Evolutionary conservation across 257 asterid species (phyloP), one percentile per base, ranked within the genome.

Genomic region (Echium plantagineum): DNA sequence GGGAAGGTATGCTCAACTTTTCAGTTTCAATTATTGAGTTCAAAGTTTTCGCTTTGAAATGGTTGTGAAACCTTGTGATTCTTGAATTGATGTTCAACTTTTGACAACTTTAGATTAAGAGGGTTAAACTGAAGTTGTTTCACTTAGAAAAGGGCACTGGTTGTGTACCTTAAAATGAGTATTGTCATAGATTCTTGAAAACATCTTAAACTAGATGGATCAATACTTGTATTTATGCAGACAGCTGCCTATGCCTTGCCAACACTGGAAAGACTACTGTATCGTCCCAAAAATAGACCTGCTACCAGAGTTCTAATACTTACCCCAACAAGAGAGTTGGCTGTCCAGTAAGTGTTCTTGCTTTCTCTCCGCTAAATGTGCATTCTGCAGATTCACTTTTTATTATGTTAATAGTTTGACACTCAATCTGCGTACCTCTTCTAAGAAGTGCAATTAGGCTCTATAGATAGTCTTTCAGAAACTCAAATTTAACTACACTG

Each of bases 201-300:
- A 53, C 7, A 19, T 53, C 4, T 9, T 53, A 21, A 53, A 8
- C 12, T 53, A 5, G 22, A 21, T n/a, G 24, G 57, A 17, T 18
- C 1, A 15, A 53, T 53, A 22, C 26, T 20, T 21, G 22, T 53
- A 19, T 31, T 60, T 69, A 18, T 58, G 17, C 82, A 93, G 99
- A 89, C 99, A n/a, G 99, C 97, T 78, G 97, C 99, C 8, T 93
- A 84, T 80, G 74, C 96, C 72, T 81, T 93, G 64, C 99, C 99
- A 53, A 86, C 95, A 58, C 57, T 93, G 75, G 99, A 89, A 79
- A 86, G 99, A 80, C 81, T 93, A 68, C 63, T 81, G 59, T 89
- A 61, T 74, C 81, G 87, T 58, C 97, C 94, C 60, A 89, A 84
- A 79, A 77, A 79, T 77, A 82, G 95, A 62, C 99, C 95, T 63